Percentiles rank a stretch among this genome's conserved stretches.
phyloP scores from a whole-genome alignment of 163 green algal species.

The Chloromonas sp. region DNA sequence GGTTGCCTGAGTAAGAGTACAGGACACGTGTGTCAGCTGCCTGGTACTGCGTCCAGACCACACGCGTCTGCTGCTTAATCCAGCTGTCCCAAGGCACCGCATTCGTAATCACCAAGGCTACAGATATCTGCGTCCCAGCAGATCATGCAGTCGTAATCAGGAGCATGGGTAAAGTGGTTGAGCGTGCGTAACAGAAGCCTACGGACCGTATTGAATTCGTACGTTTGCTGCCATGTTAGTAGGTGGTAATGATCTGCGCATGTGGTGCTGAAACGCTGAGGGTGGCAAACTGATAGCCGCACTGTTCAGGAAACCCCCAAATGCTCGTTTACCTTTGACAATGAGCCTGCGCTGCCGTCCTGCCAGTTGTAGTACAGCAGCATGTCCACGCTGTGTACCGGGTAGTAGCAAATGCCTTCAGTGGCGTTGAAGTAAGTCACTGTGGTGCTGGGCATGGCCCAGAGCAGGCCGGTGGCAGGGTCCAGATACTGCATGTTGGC shows the following conservation, averaged over 20 bases:
- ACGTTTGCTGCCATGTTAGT: too few relatives aligned
- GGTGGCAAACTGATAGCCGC: too few relatives aligned
- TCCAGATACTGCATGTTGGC: too few relatives aligned
- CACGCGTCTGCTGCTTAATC: conserved; percentile 11
- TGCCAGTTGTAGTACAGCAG: conserved; percentile 22
- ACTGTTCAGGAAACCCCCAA: too few relatives aligned
- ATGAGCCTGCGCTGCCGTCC: neutral
- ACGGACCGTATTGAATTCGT: too few relatives aligned
- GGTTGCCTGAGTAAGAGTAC: conserved; percentile 33
- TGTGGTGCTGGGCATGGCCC: neutral
- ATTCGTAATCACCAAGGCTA: conserved; percentile 26
- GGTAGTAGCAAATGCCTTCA: conserved; percentile 22
- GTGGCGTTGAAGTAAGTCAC: neutral
- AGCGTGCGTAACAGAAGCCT: too few relatives aligned
- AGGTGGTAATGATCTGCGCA: too few relatives aligned
- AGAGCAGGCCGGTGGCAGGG: neutral
- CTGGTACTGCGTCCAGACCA: neutral
- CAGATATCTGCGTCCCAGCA: neutral
- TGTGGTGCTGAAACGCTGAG: too few relatives aligned
- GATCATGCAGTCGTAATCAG: too few relatives aligned
- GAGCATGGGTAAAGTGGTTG: too few relatives aligned
- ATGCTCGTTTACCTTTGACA: too few relatives aligned
- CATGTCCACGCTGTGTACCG: conserved; percentile 23
- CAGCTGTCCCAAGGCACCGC: neutral
- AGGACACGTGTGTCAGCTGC: conserved; percentile 6